Evolutionary conservation across 768 basidiomycete species (phyloP), one percentile per base, ranked within the genome.

Genomic region (Boletus bicolor): DNA sequence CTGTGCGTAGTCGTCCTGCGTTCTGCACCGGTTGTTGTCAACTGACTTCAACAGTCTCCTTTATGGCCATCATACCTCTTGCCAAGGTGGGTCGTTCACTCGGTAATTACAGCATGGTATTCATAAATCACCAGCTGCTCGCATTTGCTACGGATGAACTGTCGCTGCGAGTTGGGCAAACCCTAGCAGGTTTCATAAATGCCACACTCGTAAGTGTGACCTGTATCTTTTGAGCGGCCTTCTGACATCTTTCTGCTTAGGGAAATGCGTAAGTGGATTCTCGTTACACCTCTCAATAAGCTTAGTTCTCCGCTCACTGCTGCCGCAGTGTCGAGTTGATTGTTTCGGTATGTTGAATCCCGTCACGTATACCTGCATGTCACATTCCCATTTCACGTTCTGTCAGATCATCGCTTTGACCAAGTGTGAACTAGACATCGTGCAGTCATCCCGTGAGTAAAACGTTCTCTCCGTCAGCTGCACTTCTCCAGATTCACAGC

Each of bases 101-200:
- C 24, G 32, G 32, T 1, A 30, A n/a, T 47, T 35, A 6, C 34
- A 19, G 8, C 38, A 7, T 28, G 7, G 34, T 56, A 12, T 60
- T 58, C 19, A 64, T 32, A 9, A 17, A 21, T 38, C 45, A 34
- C 2, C 54, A 90, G 87, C 72, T 93, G 5, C 77, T 93, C 2
- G 87, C 85, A 1, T 93, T 92, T 65, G 90, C 90, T 1, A 94
- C 92, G 0, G 92, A 94, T 56, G 89, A 94, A 59, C 61, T 94
- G 17, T 89, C 92, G 4, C 64, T 91, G 53, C 83, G 91, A 32
- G 85, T 93, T 2, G 92, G 91, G 2, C 86, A 90, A 69, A 91
- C 91, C 2, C 73, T 92, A 11, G 90, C 91, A 4, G 91, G 91
- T 38, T 78, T 94, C 3, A 68, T 94, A 53, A 94, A 93, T 72